Conservation (phyloP, 345 rosid species). For the Moricandia moricandioides region DNA sequence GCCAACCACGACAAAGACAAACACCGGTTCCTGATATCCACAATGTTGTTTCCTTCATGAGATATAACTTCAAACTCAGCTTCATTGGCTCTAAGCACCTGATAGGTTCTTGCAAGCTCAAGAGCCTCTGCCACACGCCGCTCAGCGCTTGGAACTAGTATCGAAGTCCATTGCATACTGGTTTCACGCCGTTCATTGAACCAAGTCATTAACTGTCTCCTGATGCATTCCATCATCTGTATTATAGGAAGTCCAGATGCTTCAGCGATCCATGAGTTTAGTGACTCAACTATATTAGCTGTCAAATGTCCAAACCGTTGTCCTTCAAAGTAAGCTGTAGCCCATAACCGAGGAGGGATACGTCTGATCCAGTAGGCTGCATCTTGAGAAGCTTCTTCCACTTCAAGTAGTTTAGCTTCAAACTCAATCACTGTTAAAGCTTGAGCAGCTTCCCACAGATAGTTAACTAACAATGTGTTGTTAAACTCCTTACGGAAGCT, state of each 20-base stretch:
- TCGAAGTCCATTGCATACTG: slow-evolving; percentile 93
- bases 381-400: slow-evolving; percentile 89
- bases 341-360: slow-evolving; percentile 94
- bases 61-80: slow-evolving; percentile 95
- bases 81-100: slow-evolving; percentile 92
- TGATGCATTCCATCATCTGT: slow-evolving; percentile 98
- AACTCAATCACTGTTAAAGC: slow-evolving; percentile 86
- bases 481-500: slow-evolving; percentile 94
- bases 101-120: slow-evolving; percentile 77
- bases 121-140: slow-evolving; percentile 83
- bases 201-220: slow-evolving; percentile 99
- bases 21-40: slow-evolving; percentile 85
- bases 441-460: slow-evolving; percentile 95
- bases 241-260: slow-evolving; percentile 97
- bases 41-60: slow-evolving; percentile 84
- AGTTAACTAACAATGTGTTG: slow-evolving; percentile 83
- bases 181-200: slow-evolving; percentile 91
- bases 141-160: slow-evolving; percentile 93
- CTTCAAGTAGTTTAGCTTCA: slow-evolving; percentile 83
- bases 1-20: slow-evolving; percentile 99
- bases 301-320: slow-evolving; percentile 87
- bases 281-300: slow-evolving; percentile 77
- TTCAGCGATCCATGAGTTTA: slow-evolving; percentile 86
- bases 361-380: slow-evolving; percentile 93
- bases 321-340: slow-evolving; percentile 94